Conservation (phyloP, 306 rosid genomes). For the Acmispon strigosus region DNA sequence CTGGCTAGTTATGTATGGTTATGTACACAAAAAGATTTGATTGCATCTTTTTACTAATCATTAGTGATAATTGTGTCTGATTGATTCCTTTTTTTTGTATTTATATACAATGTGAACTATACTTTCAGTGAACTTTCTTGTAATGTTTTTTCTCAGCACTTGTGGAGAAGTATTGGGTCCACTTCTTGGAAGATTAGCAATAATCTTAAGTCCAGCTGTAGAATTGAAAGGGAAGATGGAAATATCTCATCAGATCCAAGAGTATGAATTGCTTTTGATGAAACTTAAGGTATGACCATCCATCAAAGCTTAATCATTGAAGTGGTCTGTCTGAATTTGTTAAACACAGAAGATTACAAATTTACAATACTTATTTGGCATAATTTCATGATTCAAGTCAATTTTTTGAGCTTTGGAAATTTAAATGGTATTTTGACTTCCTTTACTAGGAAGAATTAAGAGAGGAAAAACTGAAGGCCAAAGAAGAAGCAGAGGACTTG, state of each 20-base stretch:
- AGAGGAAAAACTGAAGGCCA: conserved; percentile 78
- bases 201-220: conserved; percentile 28
- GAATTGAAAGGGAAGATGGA: conserved; percentile 35
- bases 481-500: conserved; percentile 89
- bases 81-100: neutral
- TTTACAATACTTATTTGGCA: neutral
- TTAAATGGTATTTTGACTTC: conserved; percentile 19
- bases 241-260: conserved; percentile 43
- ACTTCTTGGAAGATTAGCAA: conserved; percentile 39
- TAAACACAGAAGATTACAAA: neutral
- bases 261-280: conserved; percentile 62
- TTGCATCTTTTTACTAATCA: neutral
- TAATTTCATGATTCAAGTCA: neutral
- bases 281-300: conserved; percentile 64
- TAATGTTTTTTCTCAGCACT: conserved; percentile 32
- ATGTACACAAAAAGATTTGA: neutral
- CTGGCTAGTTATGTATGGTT: neutral
- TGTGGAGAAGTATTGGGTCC: conserved; percentile 51
- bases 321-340: conserved; percentile 2
- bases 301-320: neutral
- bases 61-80: neutral
- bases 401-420: conserved; percentile 14
- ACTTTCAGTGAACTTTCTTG: neutral
- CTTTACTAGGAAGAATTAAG: conserved; percentile 60
- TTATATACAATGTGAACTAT: conserved; percentile 5